These are phyloP conservation scores for Dothideomycetes sp. DNA, from an alignment of 2,329 filamentous ascomycete genomes.

Conservation along the genomic window DNA sequence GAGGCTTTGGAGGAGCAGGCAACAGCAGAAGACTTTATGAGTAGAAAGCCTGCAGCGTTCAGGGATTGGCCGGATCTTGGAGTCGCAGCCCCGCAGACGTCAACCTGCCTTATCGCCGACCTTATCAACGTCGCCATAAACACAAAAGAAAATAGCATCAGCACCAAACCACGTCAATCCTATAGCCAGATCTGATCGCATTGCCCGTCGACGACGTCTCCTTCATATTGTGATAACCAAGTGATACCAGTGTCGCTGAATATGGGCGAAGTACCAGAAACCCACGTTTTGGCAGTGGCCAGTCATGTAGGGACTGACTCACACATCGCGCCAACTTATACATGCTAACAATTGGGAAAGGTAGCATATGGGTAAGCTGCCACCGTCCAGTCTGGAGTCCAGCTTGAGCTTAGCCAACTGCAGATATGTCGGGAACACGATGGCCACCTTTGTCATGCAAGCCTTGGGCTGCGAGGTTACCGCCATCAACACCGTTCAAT, in stretches of 20 bases:
- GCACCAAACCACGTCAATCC: too few relatives aligned
- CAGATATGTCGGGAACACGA: constrained; percentile 96
- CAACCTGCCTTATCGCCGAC: neutral
- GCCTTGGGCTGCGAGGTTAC: constrained; percentile 87
- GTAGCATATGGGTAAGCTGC: constrained; percentile 61
- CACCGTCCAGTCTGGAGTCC: constrained; percentile 1
- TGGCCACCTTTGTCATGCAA: constrained; percentile 91
- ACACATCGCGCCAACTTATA: constrained; percentile 20
- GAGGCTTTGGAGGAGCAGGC: too few relatives aligned
- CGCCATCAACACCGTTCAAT: constrained; percentile 91
- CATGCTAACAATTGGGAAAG: constrained; percentile 31
- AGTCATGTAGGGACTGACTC: constrained; percentile 67
- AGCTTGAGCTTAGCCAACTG: constrained; percentile 9
- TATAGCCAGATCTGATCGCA: too few relatives aligned
- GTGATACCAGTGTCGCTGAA: too few relatives aligned
- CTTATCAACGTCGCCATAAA: neutral
- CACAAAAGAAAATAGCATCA: neutral
- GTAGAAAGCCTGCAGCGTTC: too few relatives aligned
- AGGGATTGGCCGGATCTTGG: too few relatives aligned
- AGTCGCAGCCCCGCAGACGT: neutral
- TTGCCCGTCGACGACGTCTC: too few relatives aligned
- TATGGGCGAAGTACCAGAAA: constrained; percentile 41
- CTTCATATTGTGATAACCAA: too few relatives aligned
- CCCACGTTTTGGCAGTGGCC: constrained; percentile 71
- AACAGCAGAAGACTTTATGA: too few relatives aligned